phyloP scores from a whole-genome alignment of 2,329 filamentous ascomycete species.

The Macrophomina tecta region DNA sequence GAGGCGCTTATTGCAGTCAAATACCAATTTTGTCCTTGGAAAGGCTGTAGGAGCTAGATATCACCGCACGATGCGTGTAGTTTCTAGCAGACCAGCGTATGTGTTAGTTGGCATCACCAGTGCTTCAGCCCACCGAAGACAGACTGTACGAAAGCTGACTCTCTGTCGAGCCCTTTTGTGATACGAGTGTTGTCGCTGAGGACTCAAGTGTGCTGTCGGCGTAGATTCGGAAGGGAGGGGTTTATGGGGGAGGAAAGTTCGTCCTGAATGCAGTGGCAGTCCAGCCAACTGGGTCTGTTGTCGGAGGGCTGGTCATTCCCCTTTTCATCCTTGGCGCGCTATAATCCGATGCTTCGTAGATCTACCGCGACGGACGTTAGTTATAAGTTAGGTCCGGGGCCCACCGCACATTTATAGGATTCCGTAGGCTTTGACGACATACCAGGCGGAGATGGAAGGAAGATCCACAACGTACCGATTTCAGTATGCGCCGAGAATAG shows the following conservation, averaged over 20 bases:
- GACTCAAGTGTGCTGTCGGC: too few species aligned
- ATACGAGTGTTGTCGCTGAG: too few species aligned
- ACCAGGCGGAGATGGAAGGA: not conserved
- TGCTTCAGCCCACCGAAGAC: too few species aligned
- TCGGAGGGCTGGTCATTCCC: not conserved
- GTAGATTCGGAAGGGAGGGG: not conserved
- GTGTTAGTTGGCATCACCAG: too few species aligned
- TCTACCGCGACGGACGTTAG: constrained; percentile 4
- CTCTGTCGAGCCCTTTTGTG: too few species aligned
- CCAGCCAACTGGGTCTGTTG: not conserved
- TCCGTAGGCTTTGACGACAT: not conserved
- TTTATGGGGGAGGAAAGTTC: not conserved
- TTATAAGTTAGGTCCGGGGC: constrained; percentile 2
- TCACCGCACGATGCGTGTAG: too few species aligned
- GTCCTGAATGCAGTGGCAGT: not conserved
- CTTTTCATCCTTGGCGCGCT: not conserved
- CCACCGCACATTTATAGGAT: constrained; percentile 1
- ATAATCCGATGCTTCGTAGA: not conserved
- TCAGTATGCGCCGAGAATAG: not conserved
- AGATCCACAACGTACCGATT: not conserved
- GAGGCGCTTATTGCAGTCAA: too few species aligned
- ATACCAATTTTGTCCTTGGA: too few species aligned
- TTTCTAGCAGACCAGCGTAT: too few species aligned
- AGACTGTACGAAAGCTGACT: too few species aligned
- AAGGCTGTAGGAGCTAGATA: too few species aligned